Conservation (phyloP, 2,329 filamentous ascomycete genomes). For the Cyphellophora attinorum region DNA sequence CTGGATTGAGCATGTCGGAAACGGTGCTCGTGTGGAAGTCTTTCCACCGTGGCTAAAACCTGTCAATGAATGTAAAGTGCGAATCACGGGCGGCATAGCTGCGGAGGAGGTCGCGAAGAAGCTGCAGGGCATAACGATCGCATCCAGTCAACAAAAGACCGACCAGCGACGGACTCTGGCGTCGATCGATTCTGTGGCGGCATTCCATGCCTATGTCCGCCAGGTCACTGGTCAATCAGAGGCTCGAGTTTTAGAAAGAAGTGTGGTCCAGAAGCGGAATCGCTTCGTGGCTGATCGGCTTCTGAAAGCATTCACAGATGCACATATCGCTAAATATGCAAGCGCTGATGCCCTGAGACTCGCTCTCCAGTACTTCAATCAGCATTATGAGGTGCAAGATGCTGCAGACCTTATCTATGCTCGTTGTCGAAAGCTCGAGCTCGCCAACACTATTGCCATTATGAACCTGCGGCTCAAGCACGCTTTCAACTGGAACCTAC, state of each 20-base stretch:
- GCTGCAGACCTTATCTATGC: neutral
- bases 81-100: no score
- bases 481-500: neutral
- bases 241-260: no score
- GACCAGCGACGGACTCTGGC: neutral
- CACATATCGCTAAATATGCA: neutral
- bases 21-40: neutral
- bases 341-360: neutral
- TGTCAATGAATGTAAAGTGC: neutral
- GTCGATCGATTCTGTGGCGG: neutral
- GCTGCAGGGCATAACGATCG: neutral
- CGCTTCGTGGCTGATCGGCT: neutral
- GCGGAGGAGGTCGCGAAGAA: neutral
- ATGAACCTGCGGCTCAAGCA: constrained; percentile 1
- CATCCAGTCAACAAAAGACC: neutral
- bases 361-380: constrained; percentile 1
- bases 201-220: neutral
- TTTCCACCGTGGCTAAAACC: neutral
- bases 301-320: neutral
- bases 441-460: neutral
- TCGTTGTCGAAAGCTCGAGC: neutral
- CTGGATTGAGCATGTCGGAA: constrained; percentile 1
- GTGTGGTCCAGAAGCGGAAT: neutral
- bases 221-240: neutral
- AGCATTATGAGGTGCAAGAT: neutral